A percentile compares a stretch with the other conserved stretches of the same genome.
phyloP scores from a whole-genome alignment of 495 filamentous ascomycete species.

The Mycothermus thermophilus region DNA sequence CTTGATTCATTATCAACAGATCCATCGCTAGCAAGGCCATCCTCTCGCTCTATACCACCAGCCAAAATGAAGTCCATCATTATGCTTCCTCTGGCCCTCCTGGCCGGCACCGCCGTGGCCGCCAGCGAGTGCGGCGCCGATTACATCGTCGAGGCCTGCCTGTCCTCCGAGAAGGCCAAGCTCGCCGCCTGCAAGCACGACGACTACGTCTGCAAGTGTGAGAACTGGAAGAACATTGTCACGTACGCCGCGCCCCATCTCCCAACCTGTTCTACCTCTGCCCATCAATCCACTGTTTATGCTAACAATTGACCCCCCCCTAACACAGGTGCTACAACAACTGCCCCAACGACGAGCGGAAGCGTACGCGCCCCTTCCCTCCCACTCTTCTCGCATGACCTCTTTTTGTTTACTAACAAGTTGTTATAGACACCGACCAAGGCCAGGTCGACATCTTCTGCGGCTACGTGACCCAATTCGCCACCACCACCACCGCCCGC shows the following conservation, averaged over 20 bases:
- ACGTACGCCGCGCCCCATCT: slow-evolving; percentile 17
- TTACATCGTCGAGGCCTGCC: slow-evolving; percentile 33
- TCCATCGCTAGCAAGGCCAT: no score
- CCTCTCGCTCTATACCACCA: no score
- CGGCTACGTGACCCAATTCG: slow-evolving; percentile 23
- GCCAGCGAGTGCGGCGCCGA: slow-evolving; percentile 25
- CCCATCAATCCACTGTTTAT: background rate
- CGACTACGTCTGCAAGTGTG: slow-evolving; percentile 31
- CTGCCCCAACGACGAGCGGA: slow-evolving; percentile 31
- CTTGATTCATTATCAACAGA: background rate
- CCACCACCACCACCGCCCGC: slow-evolving; percentile 11
- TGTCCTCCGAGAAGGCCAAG: slow-evolving; percentile 23
- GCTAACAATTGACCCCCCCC: background rate
- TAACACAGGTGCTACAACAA: slow-evolving; percentile 32
- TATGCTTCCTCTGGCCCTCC: slow-evolving; percentile 17
- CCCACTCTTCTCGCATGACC: background rate
- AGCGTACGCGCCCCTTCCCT: slow-evolving; percentile 5
- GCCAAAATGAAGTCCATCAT: slow-evolving; percentile 26
- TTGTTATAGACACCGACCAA: slow-evolving; percentile 7
- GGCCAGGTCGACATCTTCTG: slow-evolving; percentile 31
- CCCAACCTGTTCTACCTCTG: no score
- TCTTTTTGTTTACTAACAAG: background rate
- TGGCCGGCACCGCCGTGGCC: slow-evolving; percentile 21
- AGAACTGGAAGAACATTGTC: slow-evolving; percentile 22
- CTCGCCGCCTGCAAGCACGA: slow-evolving; percentile 19